Percentiles rank a stretch among this genome's conserved stretches.
Conservation (phyloP, 352 stramenopile species). For the Thraustotheca clavata region DNA sequence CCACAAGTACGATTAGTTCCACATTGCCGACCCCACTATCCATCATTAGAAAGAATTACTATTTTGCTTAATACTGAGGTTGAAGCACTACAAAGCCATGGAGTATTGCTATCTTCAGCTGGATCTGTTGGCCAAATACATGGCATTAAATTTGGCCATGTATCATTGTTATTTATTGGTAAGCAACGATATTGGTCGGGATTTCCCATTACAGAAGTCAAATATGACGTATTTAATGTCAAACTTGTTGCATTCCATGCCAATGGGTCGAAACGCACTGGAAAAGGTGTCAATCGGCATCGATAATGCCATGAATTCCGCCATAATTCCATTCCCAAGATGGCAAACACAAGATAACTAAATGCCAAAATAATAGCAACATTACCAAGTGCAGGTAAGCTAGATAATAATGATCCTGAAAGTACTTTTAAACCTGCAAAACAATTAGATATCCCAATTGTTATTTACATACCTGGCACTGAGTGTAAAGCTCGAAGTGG, state of each 20-base stretch:
- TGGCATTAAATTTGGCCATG: conserved; percentile 23
- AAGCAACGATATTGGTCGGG: not conserved
- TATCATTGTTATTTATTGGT: not conserved
- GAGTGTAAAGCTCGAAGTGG: conserved; percentile 71
- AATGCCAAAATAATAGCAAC: conserved; percentile 84
- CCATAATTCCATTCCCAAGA: conserved; percentile 86
- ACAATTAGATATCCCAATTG: conserved; percentile 27
- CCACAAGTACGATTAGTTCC: conserved; percentile 28
- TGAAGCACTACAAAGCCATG: conserved; percentile 27
- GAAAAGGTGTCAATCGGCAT: conserved; percentile 74
- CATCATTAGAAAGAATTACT: conserved; percentile 27
- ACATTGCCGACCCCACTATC: conserved; percentile 33
- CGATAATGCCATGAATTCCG: conserved; percentile 61
- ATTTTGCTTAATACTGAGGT: conserved; percentile 23
- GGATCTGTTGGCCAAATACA: conserved; percentile 65
- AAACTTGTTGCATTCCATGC: conserved; percentile 20
- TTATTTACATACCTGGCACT: conserved; percentile 20
- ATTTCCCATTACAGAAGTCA: conserved; percentile 34
- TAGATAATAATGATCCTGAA: conserved; percentile 74
- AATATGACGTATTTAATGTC: conserved; percentile 28
- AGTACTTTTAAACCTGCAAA: conserved; percentile 27
- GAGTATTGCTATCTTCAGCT: conserved; percentile 26
- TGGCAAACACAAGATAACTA: conserved; percentile 87
- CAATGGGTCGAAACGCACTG: conserved; percentile 41
- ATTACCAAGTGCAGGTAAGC: conserved; percentile 76